These are phyloP conservation scores for Chamaecrista fasciculata DNA, from an alignment of 306 rosid genomes.

Conservation along the genomic window DNA sequence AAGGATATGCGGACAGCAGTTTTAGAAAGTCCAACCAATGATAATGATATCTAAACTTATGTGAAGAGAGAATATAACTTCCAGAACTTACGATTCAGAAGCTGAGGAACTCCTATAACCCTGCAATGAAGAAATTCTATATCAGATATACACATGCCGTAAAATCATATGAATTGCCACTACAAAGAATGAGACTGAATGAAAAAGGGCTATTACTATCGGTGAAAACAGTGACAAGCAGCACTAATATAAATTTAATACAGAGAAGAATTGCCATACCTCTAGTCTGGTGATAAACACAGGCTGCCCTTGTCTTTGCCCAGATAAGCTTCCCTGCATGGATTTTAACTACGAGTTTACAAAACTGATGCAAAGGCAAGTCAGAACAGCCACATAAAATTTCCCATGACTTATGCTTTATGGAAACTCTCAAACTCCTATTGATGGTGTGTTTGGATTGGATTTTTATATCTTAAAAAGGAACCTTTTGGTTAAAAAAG, in stretches of 20 bases:
- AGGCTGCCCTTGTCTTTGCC: slow-evolving; percentile 97
- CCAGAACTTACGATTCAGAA: slow-evolving; percentile 78
- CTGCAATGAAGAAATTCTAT: slow-evolving; percentile 46
- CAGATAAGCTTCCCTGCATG: slow-evolving; percentile 91
- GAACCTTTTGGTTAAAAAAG: too few relatives aligned
- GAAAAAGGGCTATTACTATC: slow-evolving; percentile 5
- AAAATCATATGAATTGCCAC: not conserved
- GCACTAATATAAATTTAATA: slow-evolving; percentile 2
- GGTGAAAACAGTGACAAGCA: slow-evolving; percentile 17
- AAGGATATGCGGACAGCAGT: not conserved
- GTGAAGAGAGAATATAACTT: slow-evolving; percentile 24
- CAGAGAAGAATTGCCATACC: slow-evolving; percentile 37
- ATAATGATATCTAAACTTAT: slow-evolving; percentile 6
- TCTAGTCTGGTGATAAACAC: slow-evolving; percentile 90
- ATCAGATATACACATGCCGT: slow-evolving; percentile 28
- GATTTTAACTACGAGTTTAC: slow-evolving; percentile 30
- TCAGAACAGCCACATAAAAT: slow-evolving; percentile 16
- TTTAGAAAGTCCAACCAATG: slow-evolving; percentile 26
- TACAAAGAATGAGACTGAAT: slow-evolving; percentile 12
- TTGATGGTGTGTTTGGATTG: too few relatives aligned
- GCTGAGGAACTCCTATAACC: slow-evolving; percentile 89
- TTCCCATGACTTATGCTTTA: not conserved
- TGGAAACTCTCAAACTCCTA: slow-evolving; percentile 4
- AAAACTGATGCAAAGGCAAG: slow-evolving; percentile 33
- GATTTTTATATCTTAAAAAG: too few relatives aligned